Percentiles rank a stretch among this genome's conserved stretches.
phyloP scores from a whole-genome alignment of 768 basidiomycete genomes.

The Tylopilus sp. region DNA sequence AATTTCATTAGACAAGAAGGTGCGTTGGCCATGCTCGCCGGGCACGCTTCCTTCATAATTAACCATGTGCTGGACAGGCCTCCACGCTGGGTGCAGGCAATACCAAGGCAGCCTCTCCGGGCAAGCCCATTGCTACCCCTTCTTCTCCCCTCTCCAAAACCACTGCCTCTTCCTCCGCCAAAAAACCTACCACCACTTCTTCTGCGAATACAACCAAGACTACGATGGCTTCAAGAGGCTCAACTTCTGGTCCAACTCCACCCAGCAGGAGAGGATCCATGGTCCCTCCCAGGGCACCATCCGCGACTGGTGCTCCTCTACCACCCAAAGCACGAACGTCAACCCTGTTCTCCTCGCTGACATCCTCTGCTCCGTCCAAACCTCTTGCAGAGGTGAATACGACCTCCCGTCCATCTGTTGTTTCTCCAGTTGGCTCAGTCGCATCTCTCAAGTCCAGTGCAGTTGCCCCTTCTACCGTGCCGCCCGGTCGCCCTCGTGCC shows the following conservation, averaged over 20 bases:
- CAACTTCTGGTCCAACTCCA: slow-evolving; percentile 30
- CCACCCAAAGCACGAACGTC: slow-evolving; percentile 37
- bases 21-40: slow-evolving; percentile 30
- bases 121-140: slow-evolving; percentile 39
- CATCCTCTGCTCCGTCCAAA: slow-evolving; percentile 22
- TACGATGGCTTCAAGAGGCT: slow-evolving; percentile 31
- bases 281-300: slow-evolving; percentile 33
- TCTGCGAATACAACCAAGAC: slow-evolving; percentile 33
- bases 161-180: slow-evolving; percentile 27
- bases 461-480: slow-evolving; percentile 24
- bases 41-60: slow-evolving; percentile 23
- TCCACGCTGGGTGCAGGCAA: slow-evolving; percentile 62
- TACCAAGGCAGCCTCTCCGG: slow-evolving; percentile 41
- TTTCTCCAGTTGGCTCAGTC: slow-evolving; percentile 53
- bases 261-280: slow-evolving; percentile 33
- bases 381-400: slow-evolving; percentile 20
- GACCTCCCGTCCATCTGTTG: slow-evolving; percentile 45
- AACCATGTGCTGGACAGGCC: slow-evolving; percentile 43
- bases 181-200: slow-evolving; percentile 26
- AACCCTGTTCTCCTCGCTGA: slow-evolving; percentile 27
- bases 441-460: slow-evolving; percentile 45
- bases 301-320: slow-evolving; percentile 37
- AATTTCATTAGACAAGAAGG: slow-evolving; percentile 66
- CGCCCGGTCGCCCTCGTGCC: slow-evolving; percentile 54
- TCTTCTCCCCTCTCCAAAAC: slow-evolving; percentile 33